These are phyloP conservation scores for Hemileccinum impolitum DNA, from an alignment of 768 basidiomycete species.

Conservation along the genomic window DNA sequence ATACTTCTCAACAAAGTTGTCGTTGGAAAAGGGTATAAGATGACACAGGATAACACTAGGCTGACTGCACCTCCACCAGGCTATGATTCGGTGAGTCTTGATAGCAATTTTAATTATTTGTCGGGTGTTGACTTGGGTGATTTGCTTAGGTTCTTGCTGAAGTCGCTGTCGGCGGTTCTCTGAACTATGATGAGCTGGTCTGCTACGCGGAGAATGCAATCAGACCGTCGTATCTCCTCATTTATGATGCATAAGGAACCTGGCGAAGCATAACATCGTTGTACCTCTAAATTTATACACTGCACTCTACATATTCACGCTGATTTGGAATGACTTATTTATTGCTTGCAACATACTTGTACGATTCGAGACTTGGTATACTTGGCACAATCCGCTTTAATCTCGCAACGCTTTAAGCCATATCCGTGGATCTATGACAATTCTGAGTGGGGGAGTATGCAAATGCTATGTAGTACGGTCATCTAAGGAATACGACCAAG, in stretches of 20 bases:
- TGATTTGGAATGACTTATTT: conserved; percentile 4
- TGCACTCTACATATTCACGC: not conserved
- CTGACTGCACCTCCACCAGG: conserved; percentile 59
- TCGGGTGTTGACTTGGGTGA: conserved; percentile 1
- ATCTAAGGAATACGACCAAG: conserved; percentile 37
- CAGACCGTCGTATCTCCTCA: conserved; percentile 64
- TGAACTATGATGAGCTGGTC: conserved; percentile 71
- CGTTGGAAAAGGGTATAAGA: conserved; percentile 66
- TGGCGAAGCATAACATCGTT: not conserved
- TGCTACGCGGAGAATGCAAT: conserved; percentile 73
- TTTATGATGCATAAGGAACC: conserved; percentile 50
- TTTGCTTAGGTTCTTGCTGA: conserved; percentile 59
- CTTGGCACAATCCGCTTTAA: not conserved
- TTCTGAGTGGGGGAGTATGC: conserved; percentile 32
- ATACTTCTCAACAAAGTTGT: conserved; percentile 75
- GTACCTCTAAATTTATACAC: conserved; percentile 4
- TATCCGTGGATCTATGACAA: not conserved
- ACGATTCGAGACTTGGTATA: not conserved
- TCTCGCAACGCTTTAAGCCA: no score
- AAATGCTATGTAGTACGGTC: conserved; percentile 22
- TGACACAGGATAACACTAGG: conserved; percentile 53
- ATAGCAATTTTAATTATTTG: not conserved
- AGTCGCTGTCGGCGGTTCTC: conserved; percentile 48
- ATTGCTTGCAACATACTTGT: not conserved
- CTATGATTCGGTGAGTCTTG: conserved; percentile 57